phyloP scores from a whole-genome alignment of 2,329 filamentous ascomycete genomes.

The Ophiocordyceps camponoti-rufipedis region DNA sequence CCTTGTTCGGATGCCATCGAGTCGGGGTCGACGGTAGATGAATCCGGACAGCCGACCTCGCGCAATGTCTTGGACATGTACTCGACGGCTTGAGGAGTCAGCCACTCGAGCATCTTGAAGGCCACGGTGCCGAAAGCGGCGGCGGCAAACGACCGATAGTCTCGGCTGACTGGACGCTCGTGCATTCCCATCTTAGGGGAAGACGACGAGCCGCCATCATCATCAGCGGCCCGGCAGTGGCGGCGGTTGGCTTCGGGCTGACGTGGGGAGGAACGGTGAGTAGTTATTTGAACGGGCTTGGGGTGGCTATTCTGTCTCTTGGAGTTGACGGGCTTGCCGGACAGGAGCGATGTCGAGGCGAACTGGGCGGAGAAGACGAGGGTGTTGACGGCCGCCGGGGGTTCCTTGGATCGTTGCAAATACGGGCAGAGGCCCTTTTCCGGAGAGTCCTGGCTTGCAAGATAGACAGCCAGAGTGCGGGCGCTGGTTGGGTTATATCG shows the following conservation, averaged over 20 bases:
- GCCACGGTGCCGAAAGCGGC: constrained; percentile 47
- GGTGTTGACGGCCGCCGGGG: constrained; percentile 26
- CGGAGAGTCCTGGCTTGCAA: constrained; percentile 65
- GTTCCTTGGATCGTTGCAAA: constrained; percentile 21
- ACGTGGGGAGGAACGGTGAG: background rate
- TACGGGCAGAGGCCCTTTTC: constrained; percentile 48
- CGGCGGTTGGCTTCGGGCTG: background rate
- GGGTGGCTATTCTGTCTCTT: background rate
- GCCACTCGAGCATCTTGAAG: constrained; percentile 53
- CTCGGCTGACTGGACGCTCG: constrained; percentile 30
- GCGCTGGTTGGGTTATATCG: constrained; percentile 70
- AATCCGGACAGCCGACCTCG: constrained; percentile 3
- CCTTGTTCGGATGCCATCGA: background rate
- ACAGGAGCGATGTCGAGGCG: constrained; percentile 3
- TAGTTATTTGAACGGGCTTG: background rate
- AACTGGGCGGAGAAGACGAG: constrained; percentile 23
- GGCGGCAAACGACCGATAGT: constrained; percentile 41
- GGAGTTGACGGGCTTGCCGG: background rate
- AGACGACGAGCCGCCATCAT: background rate
- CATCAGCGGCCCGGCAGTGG: background rate
- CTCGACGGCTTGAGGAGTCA: constrained; percentile 39
- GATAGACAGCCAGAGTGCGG: constrained; percentile 59
- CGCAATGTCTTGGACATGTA: constrained; percentile 23
- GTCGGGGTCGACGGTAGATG: background rate
- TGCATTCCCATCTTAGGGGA: constrained; percentile 17